phyloP scores from a whole-genome alignment of 2,329 filamentous ascomycete species.

The Coniochaeta hoffmannii region DNA sequence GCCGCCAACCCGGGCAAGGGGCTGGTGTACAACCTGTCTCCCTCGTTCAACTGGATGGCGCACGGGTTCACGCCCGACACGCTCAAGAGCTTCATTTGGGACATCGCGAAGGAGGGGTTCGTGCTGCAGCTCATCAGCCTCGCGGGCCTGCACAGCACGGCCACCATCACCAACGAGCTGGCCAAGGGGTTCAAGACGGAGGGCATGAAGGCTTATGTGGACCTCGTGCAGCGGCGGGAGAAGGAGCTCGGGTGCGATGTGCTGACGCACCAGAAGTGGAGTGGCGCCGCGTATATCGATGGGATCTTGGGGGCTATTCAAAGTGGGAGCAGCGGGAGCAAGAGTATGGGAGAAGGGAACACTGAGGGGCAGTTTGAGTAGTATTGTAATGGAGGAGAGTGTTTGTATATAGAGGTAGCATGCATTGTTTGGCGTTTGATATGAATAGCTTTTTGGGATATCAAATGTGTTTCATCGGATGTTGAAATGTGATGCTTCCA shows the following conservation, averaged over 20 bases:
- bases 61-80: constrained; percentile 82
- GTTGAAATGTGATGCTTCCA: neutral
- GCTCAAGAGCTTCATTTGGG: constrained; percentile 91
- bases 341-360: constrained; percentile 92
- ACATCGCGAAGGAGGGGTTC: constrained; percentile 83
- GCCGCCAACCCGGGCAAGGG: constrained; percentile 67
- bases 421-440: neutral
- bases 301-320: constrained; percentile 86
- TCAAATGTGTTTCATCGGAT: neutral
- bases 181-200: constrained; percentile 77
- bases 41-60: constrained; percentile 97
- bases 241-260: constrained; percentile 89
- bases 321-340: constrained; percentile 81
- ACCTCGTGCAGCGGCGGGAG: constrained; percentile 80
- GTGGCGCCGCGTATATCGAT: constrained; percentile 65
- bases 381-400: neutral
- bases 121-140: constrained; percentile 61
- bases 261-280: constrained; percentile 91
- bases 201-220: constrained; percentile 97
- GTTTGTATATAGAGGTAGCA: constrained; percentile 1
- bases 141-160: constrained; percentile 59
- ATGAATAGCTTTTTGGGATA: neutral
- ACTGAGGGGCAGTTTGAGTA: constrained; percentile 64
- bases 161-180: constrained; percentile 63
- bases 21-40: constrained; percentile 92